Evolutionary conservation across 805 yeast species (phyloP), one percentile per base, ranked within the genome.

Genomic region (Lipomyces chichibuensis): DNA sequence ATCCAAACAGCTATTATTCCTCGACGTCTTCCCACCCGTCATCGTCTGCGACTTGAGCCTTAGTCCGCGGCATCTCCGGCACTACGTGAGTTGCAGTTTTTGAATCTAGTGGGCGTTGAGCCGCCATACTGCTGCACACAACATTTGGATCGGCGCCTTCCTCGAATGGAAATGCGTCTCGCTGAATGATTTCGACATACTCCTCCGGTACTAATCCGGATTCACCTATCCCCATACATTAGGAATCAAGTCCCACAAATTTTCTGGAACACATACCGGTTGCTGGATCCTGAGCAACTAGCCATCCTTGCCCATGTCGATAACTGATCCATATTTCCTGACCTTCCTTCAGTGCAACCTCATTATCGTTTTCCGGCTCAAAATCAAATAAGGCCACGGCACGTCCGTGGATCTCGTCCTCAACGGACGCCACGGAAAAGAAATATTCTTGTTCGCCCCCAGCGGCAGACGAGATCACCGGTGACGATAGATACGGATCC

Each of bases 261-360:
- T 17, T 8, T 54, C 37, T 13, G 11, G 25, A 58, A n/a, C 33
- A 23, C 55, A 3, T 29, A 52, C 55, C 55, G 2, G 89, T 83
- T 33, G 75, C 82, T 0, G 91, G 88, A 74, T 92, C 92, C 67
- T 83, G 83, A 0, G 98, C 98, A 61, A 95, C 98, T 2, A 95
- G 83, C 99, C 99, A 95, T 7, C 99, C 99, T 77, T 94, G 98
- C 32, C 98, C 98, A 77, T 94, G 97, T 65, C 96, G 86, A 77
- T 93, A 94, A 66, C 89, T 87, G 37, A 95, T 89, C 85, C 92
- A 88, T 1, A 95, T 86, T 14, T 86, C 77, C 78, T 95, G 98
- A 46, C 97, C 97, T 73, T 89, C 96, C 14, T 75, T 78, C 39
- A 95, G 80, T 11, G 84, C 85, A 57, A 93, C 85, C 75, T 95